phyloP scores from a whole-genome alignment of 352 stramenopile species.

The Aphanomyces euteiches region DNA sequence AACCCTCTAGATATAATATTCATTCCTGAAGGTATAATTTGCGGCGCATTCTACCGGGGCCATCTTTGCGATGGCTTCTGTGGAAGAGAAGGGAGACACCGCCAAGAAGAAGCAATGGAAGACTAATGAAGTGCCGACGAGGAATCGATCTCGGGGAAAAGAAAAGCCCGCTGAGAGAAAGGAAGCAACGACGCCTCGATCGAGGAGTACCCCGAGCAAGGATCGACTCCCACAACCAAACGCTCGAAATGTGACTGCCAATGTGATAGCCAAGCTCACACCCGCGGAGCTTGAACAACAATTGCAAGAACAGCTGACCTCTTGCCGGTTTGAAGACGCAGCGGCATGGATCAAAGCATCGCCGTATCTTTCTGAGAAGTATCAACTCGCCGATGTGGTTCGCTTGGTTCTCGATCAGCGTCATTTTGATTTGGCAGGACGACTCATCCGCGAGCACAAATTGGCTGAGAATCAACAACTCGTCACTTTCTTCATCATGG shows the following conservation, averaged over 20 bases:
- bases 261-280: neutral
- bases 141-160: constrained; percentile 23
- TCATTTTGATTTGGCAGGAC: constrained; percentile 57
- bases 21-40: neutral
- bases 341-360: constrained; percentile 65
- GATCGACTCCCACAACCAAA: neutral
- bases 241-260: neutral
- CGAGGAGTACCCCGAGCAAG: constrained; percentile 7
- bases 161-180: neutral
- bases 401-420: constrained; percentile 65
- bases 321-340: constrained; percentile 49
- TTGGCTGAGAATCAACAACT: constrained; percentile 60
- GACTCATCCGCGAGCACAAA: constrained; percentile 73
- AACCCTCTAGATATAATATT: neutral
- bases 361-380: constrained; percentile 51
- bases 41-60: neutral
- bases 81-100: constrained; percentile 14
- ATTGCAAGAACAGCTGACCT: constrained; percentile 54
- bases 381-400: constrained; percentile 74
- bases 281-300: constrained; percentile 49
- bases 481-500: constrained; percentile 78
- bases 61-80: neutral
- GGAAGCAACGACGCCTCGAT: constrained; percentile 10
- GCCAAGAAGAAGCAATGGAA: constrained; percentile 18
- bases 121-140: neutral